Evolutionary conservation across 176 grass and related monocot species (phyloP).

Genomic region (Zea luxurians): DNA sequence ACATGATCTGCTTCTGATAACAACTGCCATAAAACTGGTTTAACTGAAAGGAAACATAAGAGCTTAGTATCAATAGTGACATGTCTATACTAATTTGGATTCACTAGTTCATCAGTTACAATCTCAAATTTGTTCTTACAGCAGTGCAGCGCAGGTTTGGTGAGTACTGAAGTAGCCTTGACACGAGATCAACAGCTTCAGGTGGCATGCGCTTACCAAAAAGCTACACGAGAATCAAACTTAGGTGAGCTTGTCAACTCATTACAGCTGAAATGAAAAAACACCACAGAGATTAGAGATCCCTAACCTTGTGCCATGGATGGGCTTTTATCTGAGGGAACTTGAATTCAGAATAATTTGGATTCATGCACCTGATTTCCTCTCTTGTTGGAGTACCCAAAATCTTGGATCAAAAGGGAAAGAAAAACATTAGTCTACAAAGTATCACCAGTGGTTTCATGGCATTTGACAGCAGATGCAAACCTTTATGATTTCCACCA

Average conservation of each 20-base stretch:
- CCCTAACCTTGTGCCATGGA: constrained; percentile 91
- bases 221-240: constrained; percentile 47
- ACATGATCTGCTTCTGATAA: no score
- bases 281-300: background rate
- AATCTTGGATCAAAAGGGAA: constrained; percentile 54
- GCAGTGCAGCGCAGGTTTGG: constrained; percentile 90
- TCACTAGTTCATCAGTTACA: background rate
- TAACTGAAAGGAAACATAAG: background rate
- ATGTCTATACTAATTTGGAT: background rate
- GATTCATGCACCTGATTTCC: constrained; percentile 98
- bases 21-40: background rate
- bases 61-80: background rate
- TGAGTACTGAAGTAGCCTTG: constrained; percentile 90
- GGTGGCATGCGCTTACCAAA: constrained; percentile 86
- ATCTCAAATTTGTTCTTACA: constrained; percentile 57
- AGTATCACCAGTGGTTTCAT: constrained; percentile 16
- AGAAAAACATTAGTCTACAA: background rate
- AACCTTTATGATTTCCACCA: constrained; percentile 98
- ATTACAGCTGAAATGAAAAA: constrained; percentile 29
- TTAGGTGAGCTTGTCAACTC: constrained; percentile 3
- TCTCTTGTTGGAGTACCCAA: constrained; percentile 94
- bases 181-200: constrained; percentile 90
- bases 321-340: constrained; percentile 97
- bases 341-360: constrained; percentile 89
- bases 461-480: constrained; percentile 24